Evolutionary conservation across 768 basidiomycete genomes (phyloP).

Genomic region (Kwoniella europaea): DNA sequence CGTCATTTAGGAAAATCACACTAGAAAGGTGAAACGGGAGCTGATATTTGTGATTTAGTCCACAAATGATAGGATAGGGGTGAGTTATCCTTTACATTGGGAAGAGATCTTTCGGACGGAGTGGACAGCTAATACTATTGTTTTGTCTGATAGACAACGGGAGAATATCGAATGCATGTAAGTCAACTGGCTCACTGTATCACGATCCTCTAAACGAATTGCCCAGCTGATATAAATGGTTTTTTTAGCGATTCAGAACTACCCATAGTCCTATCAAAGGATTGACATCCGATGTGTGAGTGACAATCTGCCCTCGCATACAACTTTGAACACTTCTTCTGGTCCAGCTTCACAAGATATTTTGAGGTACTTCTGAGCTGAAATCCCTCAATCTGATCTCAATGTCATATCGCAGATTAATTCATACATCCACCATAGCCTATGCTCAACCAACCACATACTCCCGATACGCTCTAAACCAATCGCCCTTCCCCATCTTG

Average conservation of each 20-base stretch:
- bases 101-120: background rate
- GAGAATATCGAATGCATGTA: slow-evolving; percentile 73
- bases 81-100: slow-evolving; percentile 8
- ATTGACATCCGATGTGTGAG: slow-evolving; percentile 63
- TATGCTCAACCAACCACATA: slow-evolving; percentile 65
- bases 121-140: background rate
- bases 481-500: slow-evolving; percentile 54
- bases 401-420: slow-evolving; percentile 65
- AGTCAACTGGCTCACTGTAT: slow-evolving; percentile 2
- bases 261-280: slow-evolving; percentile 81
- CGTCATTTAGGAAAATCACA: background rate
- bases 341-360: slow-evolving; percentile 55
- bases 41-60: slow-evolving; percentile 29
- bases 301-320: slow-evolving; percentile 61
- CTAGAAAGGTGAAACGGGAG: background rate
- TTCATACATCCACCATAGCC: slow-evolving; percentile 71
- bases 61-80: slow-evolving; percentile 40
- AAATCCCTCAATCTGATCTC: too few relatives aligned
- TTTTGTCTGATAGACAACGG: slow-evolving; percentile 17
- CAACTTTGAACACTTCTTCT: slow-evolving; percentile 6
- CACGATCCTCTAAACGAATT: too few relatives aligned
- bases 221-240: slow-evolving; percentile 1
- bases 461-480: slow-evolving; percentile 67
- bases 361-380: too few relatives aligned
- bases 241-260: slow-evolving; percentile 68